Evolutionary conservation across 495 filamentous ascomycete genomes (phyloP).

Genomic region (Penicillium bialowiezense): DNA sequence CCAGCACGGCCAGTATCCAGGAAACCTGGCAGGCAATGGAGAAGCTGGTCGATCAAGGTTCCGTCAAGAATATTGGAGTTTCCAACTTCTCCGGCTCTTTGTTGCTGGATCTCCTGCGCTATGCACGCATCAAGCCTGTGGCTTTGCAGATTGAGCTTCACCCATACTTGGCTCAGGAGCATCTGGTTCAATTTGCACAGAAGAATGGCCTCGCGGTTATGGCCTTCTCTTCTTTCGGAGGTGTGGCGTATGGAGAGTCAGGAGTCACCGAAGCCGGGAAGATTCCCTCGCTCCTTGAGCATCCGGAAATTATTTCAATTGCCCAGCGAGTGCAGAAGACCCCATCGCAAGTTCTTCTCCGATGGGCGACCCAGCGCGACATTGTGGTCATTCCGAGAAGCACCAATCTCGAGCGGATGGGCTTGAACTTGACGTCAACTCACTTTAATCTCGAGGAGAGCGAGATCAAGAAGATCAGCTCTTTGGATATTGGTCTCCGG

Average conservation of each 20-base stretch:
- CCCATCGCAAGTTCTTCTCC: not conserved
- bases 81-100: not conserved
- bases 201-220: not conserved
- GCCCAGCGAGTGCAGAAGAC: not conserved
- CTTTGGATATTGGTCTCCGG: not conserved
- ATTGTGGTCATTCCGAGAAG: not conserved
- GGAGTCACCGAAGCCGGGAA: not conserved
- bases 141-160: not conserved
- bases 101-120: not conserved
- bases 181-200: not conserved
- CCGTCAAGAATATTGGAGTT: not conserved
- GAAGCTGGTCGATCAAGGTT: not conserved
- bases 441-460: not conserved
- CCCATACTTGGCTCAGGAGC: not conserved
- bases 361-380: not conserved
- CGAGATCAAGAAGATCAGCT: not conserved
- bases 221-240: not conserved
- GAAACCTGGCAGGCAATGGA: not conserved
- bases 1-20: not conserved
- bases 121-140: not conserved
- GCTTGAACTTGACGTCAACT: not conserved
- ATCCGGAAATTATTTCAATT: not conserved
- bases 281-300: not conserved
- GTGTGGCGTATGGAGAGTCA: not conserved
- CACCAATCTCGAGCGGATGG: not conserved